These are phyloP conservation scores for Clathrus columnatus DNA, from an alignment of 768 basidiomycete species.

Conservation along the genomic window DNA sequence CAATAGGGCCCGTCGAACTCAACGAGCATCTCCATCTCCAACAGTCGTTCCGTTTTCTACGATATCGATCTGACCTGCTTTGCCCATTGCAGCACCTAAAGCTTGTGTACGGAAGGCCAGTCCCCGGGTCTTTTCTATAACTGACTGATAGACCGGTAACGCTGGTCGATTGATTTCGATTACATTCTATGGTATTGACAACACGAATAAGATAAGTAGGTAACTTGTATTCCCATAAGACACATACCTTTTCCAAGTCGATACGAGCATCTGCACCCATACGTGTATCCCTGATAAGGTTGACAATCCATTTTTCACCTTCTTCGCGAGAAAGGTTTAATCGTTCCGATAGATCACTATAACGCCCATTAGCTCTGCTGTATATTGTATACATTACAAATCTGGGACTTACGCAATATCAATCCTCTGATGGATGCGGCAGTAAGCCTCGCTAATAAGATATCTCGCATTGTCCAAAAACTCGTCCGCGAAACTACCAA, in stretches of 20 bases:
- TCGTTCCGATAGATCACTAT: slow-evolving; percentile 84
- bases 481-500: slow-evolving; percentile 82
- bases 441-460: slow-evolving; percentile 95
- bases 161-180: slow-evolving; percentile 91
- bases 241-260: slow-evolving; percentile 81
- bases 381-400: no score
- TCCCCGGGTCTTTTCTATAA: slow-evolving; percentile 93
- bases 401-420: slow-evolving; percentile 59
- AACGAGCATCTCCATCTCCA: background rate
- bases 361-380: background rate
- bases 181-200: slow-evolving; percentile 60
- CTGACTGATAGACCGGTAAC: slow-evolving; percentile 82
- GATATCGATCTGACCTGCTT: slow-evolving; percentile 15
- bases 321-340: slow-evolving; percentile 91
- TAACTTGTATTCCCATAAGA: background rate
- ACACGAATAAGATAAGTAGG: background rate
- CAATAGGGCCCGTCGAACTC: no score
- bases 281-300: slow-evolving; percentile 93
- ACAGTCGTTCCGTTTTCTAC: background rate
- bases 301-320: slow-evolving; percentile 99
- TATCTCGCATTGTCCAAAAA: slow-evolving; percentile 96
- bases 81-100: slow-evolving; percentile 66
- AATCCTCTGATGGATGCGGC: slow-evolving; percentile 90
- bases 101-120: slow-evolving; percentile 87
- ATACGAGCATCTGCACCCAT: slow-evolving; percentile 98